Conservation (phyloP, 176 grass and related monocot species). For the Themeda triandra region DNA sequence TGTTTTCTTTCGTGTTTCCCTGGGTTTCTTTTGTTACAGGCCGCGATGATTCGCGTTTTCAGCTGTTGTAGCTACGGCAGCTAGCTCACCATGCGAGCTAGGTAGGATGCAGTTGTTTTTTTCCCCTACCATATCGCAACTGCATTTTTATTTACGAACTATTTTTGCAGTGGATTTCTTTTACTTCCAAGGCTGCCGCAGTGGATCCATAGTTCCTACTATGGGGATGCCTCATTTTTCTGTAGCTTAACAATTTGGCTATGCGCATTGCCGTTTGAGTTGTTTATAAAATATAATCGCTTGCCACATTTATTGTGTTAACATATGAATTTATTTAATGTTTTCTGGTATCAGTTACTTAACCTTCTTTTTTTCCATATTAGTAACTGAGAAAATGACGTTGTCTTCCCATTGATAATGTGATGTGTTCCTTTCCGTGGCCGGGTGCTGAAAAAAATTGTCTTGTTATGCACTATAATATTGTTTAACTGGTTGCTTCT, state of each 20-base stretch:
- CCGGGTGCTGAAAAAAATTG: background rate
- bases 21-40: background rate
- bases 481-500: background rate
- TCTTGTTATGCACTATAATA: background rate
- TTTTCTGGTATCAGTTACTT: background rate
- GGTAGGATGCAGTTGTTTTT: background rate
- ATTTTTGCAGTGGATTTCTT: background rate
- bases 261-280: background rate
- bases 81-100: background rate
- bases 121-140: background rate
- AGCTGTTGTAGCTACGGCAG: background rate
- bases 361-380: background rate
- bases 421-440: background rate
- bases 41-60: background rate
- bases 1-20: background rate
- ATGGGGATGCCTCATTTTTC: background rate
- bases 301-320: background rate
- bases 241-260: background rate
- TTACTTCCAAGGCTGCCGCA: background rate
- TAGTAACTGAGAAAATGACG: background rate
- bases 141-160: background rate
- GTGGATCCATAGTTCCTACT: background rate
- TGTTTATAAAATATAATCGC: background rate
- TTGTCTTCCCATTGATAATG: background rate
- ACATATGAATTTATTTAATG: background rate